Conservation (phyloP, 225 moss, liverwort and hornwort genomes). For the Climacium dendroides region DNA sequence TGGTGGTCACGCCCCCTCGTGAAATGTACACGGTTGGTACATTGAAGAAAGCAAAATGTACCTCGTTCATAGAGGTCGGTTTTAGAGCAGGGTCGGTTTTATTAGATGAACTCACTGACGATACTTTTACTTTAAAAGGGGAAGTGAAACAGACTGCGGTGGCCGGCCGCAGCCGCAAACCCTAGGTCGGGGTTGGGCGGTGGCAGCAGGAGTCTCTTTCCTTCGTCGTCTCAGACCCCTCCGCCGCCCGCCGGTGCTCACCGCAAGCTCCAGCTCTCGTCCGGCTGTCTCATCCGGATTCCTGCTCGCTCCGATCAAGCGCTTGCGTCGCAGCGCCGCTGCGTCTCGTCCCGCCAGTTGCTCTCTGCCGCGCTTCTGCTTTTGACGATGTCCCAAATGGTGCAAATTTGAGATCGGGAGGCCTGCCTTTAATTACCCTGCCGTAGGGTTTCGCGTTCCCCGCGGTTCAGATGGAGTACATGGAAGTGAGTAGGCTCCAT, state of each 20-base stretch:
- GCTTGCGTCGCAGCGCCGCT: not conserved
- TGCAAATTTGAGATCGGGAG: not conserved
- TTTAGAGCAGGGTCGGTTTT: too few relatives aligned
- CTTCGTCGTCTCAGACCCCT: not conserved
- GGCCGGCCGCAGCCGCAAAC: conserved; percentile 41
- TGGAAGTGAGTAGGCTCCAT: conserved; percentile 5
- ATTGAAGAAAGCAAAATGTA: too few relatives aligned
- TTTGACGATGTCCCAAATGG: not conserved
- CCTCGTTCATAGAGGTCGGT: too few relatives aligned
- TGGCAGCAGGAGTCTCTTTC: not conserved
- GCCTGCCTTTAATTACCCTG: not conserved
- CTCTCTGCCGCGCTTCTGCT: not conserved
- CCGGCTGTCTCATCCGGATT: not conserved
- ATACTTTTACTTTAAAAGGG: not conserved
- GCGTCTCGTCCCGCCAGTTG: not conserved
- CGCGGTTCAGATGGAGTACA: conserved; percentile 14
- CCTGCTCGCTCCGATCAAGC: not conserved
- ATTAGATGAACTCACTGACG: not conserved
- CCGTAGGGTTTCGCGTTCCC: conserved; percentile 10
- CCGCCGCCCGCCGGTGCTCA: conserved; percentile 1
- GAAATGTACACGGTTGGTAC: too few relatives aligned
- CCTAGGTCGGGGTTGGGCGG: not conserved
- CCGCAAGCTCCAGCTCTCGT: conserved; percentile 22
- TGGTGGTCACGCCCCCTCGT: too few relatives aligned
- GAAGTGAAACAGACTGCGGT: not conserved